Base-by-base conservation (phyloP, 768 basidiomycete genomes). In the Mycena pura region DNA sequence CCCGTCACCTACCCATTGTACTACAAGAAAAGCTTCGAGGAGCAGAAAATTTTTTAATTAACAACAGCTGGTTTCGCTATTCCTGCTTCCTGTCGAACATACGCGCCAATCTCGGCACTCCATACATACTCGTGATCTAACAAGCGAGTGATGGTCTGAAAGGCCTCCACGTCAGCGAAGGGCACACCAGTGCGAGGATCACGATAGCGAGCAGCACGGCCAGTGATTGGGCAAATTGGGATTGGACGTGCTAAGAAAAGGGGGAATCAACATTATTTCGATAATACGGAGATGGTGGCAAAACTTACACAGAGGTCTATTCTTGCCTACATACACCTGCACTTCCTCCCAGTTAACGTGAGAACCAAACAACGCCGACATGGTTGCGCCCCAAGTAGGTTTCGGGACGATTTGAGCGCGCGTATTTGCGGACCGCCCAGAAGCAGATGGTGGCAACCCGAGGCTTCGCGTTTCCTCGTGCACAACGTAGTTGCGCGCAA, bases 131-230 rank as follows among this genome's bases (percentile, higher is more conserved):
- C 85, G 64, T 94, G 88, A 5, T 76, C 74, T 36, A 94, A 70
- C 5, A 95, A 63, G 31, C 75, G 78, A 27, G 86, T 86, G 47
- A 96, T 78, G 8, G 81, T 79, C 41, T 83, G 73, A 71, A 86
- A 97, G 11, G 90, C 93, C 21, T 76, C 75, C 14, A 83, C 71
- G 57, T 89, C 84, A 2, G 93, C 90, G 73, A 86, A 98, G 0
- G 93, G 94, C 6, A 91, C 87, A 10, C 86, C 86, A 0, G 90
- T 89, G 39, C 84, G 78, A 1, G 95, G 95, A 72, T 97, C 94
- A 36, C 85, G 70, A 70, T 98, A 98, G 43, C 77, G 83, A 0
- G 94, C 95, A 5, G 81, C 79, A 40, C 80, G 80, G 3, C 96
- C 96, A 0, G 93, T 96, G 60, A 98, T 85, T 0, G 85, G 86